Base-by-base conservation (phyloP, 495 filamentous ascomycete species). In the Podospora pseudoanserina region DNA sequence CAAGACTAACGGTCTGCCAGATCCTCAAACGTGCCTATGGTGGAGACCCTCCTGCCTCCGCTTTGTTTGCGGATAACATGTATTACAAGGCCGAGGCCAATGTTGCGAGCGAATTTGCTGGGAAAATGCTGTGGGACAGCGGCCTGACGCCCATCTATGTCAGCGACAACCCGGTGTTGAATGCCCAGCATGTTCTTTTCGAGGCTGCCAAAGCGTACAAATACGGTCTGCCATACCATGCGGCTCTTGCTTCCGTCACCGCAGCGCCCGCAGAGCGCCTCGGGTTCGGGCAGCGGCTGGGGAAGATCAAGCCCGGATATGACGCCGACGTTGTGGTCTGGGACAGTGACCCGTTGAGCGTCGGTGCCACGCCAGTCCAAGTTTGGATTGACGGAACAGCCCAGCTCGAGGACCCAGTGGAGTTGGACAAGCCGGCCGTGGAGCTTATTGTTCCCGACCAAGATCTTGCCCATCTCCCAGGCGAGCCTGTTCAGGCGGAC, bases 261-360 rank as follows among this genome's bases (percentile, higher is more conserved):
- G 85, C 81, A 19, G 84, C 84, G 1, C 86, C 88, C 5, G 87
- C 88, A n/a, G 82, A 84, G 65, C 80, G 84, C 18, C 78, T 90
- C 0, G 86, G 85, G 4, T 79, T 89, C 16, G 84, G 82, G 3
- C 74, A 90, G 57, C 80, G 88, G 18, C 79, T 90, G 15, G 88
- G 88, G 9, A 89, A 89, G 68, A 77, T 86, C 57, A 85, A 85
- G 74, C 77, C 83, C 23, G 87, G 88, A 0, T 89, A 86, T 67
- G 88, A 90, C 72, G 88, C 88, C 23, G 88, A 90, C 70, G 66
- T 90, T 23, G 88, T 89, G 2, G 82, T 90, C 9, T 90, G 87
- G 87, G 87, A 90, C 71, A 85, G 82, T 60, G 86, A 90, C 72
- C 88, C 88, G 32, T 75, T 90, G 5, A 81, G 81, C 55, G 80